Conservation (phyloP, 495 filamentous ascomycete species). For the Penicillium daleae region DNA sequence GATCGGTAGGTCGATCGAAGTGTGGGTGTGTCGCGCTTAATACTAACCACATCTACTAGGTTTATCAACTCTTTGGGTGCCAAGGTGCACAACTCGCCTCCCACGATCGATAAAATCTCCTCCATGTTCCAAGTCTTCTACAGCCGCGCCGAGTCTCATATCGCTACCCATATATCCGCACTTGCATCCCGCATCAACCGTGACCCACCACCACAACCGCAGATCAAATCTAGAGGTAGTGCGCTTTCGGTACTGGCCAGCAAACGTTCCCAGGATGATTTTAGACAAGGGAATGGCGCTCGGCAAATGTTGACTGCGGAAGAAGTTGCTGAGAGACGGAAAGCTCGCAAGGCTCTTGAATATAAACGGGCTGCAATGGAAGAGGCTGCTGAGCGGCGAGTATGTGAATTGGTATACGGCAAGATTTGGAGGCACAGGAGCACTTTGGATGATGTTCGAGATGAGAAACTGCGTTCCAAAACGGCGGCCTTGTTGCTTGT, state of each 20-base stretch:
- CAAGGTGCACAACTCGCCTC: slow-evolving; percentile 82
- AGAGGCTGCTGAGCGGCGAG: slow-evolving; percentile 87
- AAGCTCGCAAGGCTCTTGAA: slow-evolving; percentile 75
- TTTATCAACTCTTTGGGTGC: slow-evolving; percentile 91
- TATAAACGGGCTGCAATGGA: slow-evolving; percentile 76
- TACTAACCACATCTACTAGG: slow-evolving; percentile 43
- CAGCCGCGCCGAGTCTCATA: slow-evolving; percentile 75
- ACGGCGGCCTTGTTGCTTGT: slow-evolving; percentile 89
- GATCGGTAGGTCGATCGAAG: slow-evolving; percentile 64
- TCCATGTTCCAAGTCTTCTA: slow-evolving; percentile 97
- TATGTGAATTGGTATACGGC: slow-evolving; percentile 85
- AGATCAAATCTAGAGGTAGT: slow-evolving; percentile 26
- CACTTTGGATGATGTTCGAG: slow-evolving; percentile 91
- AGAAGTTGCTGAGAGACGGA: slow-evolving; percentile 79
- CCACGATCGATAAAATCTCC: slow-evolving; percentile 81
- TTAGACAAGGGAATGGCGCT: slow-evolving; percentile 45
- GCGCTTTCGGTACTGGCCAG: slow-evolving; percentile 29
- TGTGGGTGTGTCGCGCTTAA: not conserved
- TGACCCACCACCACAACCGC: slow-evolving; percentile 58
- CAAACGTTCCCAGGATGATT: slow-evolving; percentile 35
- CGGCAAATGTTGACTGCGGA: slow-evolving; percentile 92
- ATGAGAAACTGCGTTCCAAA: slow-evolving; percentile 93
- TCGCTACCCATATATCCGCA: slow-evolving; percentile 83
- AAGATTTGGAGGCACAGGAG: slow-evolving; percentile 88
- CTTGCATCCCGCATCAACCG: slow-evolving; percentile 75